Conservation (phyloP, 78 protist species). For the Speleostelium caveatum region DNA sequence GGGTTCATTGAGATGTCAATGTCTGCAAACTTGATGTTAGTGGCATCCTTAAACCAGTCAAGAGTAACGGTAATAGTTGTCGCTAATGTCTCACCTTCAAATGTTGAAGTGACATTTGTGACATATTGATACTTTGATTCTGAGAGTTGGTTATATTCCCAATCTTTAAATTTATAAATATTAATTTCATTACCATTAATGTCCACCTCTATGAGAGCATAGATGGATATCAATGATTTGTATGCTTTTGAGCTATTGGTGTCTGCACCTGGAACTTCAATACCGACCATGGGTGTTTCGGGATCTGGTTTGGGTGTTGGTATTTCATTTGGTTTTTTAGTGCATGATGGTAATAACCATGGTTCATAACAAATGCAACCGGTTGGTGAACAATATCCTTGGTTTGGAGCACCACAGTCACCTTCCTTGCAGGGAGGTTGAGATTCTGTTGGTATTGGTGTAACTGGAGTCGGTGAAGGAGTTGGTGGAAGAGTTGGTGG, state of each 20-base stretch:
- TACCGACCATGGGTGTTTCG: too few species aligned
- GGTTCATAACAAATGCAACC: background rate
- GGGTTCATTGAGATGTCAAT: conserved; percentile 18
- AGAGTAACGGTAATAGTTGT: background rate
- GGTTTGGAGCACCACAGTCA: background rate
- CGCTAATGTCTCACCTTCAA: background rate
- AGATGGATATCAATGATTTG: too few species aligned
- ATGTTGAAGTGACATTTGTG: background rate
- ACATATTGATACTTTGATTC: background rate
- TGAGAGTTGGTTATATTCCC: background rate
- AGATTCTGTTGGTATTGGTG: background rate
- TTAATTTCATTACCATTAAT: background rate
- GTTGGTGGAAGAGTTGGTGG: background rate
- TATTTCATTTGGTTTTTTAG: background rate
- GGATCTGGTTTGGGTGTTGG: background rate
- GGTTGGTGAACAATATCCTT: background rate
- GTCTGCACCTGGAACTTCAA: too few species aligned
- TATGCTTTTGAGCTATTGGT: too few species aligned
- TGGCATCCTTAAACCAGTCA: background rate
- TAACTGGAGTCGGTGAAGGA: background rate
- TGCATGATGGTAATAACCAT: background rate
- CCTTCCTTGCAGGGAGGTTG: conserved; percentile 1
- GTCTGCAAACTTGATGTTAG: conserved; percentile 5
- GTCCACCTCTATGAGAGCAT: background rate
- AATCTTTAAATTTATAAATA: background rate